phyloP scores from a whole-genome alignment of 352 stramenopile genomes.

The Globisporangium spiculum region DNA sequence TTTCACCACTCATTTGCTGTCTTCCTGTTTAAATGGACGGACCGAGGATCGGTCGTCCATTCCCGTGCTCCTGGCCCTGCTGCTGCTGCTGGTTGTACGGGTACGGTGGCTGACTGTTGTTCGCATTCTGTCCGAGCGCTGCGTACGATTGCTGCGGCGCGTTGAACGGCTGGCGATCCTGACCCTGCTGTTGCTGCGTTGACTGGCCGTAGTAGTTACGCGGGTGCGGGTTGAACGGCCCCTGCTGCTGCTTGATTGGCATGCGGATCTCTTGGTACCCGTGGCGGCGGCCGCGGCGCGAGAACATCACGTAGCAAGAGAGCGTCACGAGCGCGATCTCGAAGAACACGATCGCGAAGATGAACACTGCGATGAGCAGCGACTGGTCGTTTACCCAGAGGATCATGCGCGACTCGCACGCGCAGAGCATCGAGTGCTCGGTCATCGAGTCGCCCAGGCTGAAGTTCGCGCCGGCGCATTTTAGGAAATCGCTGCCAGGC shows the following conservation, averaged over 20 bases:
- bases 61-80: conserved; percentile 5
- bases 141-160: conserved; percentile 30
- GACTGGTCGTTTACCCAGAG: conserved; percentile 81
- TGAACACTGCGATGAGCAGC: conserved; percentile 69
- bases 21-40: conserved; percentile 8
- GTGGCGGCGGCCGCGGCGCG: conserved; percentile 54
- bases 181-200: conserved; percentile 6
- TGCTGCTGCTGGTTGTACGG: conserved; percentile 9
- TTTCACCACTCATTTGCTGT: neutral
- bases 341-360: conserved; percentile 76
- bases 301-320: conserved; percentile 84
- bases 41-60: conserved; percentile 10
- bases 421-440: conserved; percentile 80
- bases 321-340: conserved; percentile 77
- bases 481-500: conserved; percentile 59
- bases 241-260: conserved; percentile 59
- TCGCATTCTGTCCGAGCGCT: neutral
- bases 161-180: conserved; percentile 39
- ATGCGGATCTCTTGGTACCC: conserved; percentile 87
- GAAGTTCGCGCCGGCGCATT: conserved; percentile 64
- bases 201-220: conserved; percentile 61
- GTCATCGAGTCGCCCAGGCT: conserved; percentile 59
- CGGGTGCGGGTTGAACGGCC: conserved; percentile 78
- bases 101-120: conserved; percentile 10
- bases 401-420: conserved; percentile 78